Conservation (phyloP, 2,329 filamentous ascomycete species). For the Fusarium penzigii region DNA sequence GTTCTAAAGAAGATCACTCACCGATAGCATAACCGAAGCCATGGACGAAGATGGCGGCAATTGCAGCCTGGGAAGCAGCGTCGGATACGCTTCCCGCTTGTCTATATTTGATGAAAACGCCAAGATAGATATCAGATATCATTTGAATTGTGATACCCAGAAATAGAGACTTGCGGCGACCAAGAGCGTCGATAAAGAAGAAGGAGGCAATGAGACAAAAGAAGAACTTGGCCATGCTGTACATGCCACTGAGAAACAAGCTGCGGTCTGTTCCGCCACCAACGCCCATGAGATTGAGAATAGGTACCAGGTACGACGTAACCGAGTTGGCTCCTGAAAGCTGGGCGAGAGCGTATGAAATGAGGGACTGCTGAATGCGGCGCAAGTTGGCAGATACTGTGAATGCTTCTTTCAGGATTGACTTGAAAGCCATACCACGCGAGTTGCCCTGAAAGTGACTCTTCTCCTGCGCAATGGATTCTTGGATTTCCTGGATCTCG, state of each 20-base stretch:
- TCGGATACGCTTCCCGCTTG: conserved; percentile 27
- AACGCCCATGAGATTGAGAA: conserved; percentile 36
- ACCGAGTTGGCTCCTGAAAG: conserved; percentile 47
- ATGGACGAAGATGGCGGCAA: conserved; percentile 47
- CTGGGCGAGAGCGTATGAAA: conserved; percentile 43
- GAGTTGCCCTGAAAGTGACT: conserved; percentile 10
- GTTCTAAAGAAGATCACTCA: conserved; percentile 7
- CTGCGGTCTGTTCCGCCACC: conserved; percentile 28
- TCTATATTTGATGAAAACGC: conserved; percentile 39
- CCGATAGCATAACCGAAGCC: conserved; percentile 44
- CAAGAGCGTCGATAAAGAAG: conserved; percentile 46
- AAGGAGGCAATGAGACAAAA: conserved; percentile 43
- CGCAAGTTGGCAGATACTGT: conserved; percentile 39
- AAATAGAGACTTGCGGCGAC: conserved; percentile 40
- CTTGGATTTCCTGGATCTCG: conserved; percentile 33
- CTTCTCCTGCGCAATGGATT: conserved; percentile 19
- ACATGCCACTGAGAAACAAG: conserved; percentile 45
- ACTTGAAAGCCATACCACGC: conserved; percentile 12
- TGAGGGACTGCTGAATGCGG: conserved; percentile 39
- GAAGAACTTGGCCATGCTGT: conserved; percentile 44
- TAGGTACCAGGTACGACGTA: conserved; percentile 44
- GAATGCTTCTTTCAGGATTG: conserved; percentile 39
- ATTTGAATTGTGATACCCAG: conserved; percentile 39
- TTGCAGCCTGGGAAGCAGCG: conserved; percentile 37
- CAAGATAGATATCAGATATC: conserved; percentile 43